Conservation (phyloP, 495 filamentous ascomycete genomes). For the Aspergillus egyptiacus region DNA sequence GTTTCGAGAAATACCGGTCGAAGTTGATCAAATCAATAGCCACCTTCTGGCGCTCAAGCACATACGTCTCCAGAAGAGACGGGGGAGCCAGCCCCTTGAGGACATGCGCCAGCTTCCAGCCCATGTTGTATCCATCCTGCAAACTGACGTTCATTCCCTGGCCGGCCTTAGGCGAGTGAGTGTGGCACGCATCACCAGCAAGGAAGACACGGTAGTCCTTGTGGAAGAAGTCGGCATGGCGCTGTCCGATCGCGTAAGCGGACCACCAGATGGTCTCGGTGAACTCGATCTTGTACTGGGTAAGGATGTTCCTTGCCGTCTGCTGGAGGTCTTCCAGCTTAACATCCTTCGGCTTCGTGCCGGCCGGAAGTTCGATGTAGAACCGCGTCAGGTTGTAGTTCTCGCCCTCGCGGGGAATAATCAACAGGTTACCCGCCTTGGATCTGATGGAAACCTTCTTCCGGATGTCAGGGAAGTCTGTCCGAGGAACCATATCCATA, state of each 20-base stretch:
- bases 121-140: slow-evolving; percentile 60
- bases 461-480: slow-evolving; percentile 78
- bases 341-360: slow-evolving; percentile 37
- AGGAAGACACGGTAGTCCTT: slow-evolving; percentile 50
- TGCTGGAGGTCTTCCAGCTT: slow-evolving; percentile 50
- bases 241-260: slow-evolving; percentile 55
- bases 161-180: slow-evolving; percentile 57
- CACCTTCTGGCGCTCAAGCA: slow-evolving; percentile 59
- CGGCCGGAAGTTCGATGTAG: slow-evolving; percentile 63
- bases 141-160: slow-evolving; percentile 49
- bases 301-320: slow-evolving; percentile 53
- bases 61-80: slow-evolving; percentile 60
- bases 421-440: slow-evolving; percentile 55
- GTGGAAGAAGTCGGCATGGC: slow-evolving; percentile 51
- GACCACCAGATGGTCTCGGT: slow-evolving; percentile 52
- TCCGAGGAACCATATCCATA: slow-evolving; percentile 71
- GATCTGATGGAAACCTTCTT: slow-evolving; percentile 60
- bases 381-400: slow-evolving; percentile 58
- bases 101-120: slow-evolving; percentile 71
- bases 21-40: slow-evolving; percentile 71
- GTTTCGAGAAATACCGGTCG: slow-evolving; percentile 57
- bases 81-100: slow-evolving; percentile 51
- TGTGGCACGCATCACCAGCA: slow-evolving; percentile 56
- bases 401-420: slow-evolving; percentile 66
- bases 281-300: slow-evolving; percentile 49